Evolutionary conservation across 148 eudicot species (phyloP).

Genomic region (Fagopyrum esculentum): DNA sequence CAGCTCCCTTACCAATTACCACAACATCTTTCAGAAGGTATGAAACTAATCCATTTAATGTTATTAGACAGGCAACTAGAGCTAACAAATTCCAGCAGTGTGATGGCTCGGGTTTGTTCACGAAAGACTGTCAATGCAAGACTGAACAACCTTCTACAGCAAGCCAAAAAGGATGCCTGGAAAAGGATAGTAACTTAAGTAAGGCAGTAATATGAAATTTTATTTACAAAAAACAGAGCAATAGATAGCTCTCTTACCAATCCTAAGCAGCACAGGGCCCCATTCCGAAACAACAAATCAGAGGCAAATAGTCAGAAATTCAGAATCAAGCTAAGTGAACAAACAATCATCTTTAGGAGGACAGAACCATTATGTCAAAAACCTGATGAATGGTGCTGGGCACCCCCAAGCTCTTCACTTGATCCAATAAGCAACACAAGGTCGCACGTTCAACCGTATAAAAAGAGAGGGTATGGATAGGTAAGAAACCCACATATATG

Average conservation of each 20-base stretch:
- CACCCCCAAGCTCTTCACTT: constrained; percentile 86
- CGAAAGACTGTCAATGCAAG: constrained; percentile 54
- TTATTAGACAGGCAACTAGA: constrained; percentile 65
- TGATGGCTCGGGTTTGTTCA: constrained; percentile 70
- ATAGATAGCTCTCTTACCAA: constrained; percentile 49
- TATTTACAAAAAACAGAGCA: neutral
- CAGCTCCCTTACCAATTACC: constrained; percentile 76
- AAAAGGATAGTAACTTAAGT: neutral
- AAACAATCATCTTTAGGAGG: neutral
- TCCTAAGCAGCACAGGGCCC: constrained; percentile 79
- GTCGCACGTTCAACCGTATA: neutral
- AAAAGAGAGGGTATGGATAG: too few relatives aligned
- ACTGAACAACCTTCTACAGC: constrained; percentile 49
- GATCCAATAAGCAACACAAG: constrained; percentile 91
- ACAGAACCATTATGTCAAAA: neutral
- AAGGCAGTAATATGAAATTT: neutral
- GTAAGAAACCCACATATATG: too few relatives aligned
- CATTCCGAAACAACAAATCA: constrained; percentile 83
- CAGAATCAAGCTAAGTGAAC: constrained; percentile 13
- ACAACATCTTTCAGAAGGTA: constrained; percentile 52
- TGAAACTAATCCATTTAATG: constrained; percentile 58
- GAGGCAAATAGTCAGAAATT: constrained; percentile 82
- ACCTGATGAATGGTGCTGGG: constrained; percentile 92
- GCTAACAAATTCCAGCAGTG: constrained; percentile 87
- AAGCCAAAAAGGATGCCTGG: constrained; percentile 67